phyloP scores from a whole-genome alignment of 257 asterid species.

The Scutellaria galericulata region DNA sequence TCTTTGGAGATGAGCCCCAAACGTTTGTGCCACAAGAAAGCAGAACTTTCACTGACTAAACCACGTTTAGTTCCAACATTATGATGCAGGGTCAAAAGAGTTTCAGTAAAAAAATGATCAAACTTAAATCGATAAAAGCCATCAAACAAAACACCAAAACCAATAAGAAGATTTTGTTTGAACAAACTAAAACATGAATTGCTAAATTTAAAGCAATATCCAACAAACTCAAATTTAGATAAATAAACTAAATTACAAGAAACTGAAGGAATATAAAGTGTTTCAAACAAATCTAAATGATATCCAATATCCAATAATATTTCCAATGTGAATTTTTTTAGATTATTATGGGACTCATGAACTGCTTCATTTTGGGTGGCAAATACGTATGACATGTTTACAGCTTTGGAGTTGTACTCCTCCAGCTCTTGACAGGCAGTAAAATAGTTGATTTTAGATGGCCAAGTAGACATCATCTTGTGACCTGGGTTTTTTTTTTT shows the following conservation, averaged over 20 bases:
- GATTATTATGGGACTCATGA: background rate
- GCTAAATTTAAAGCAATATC: too few relatives aligned
- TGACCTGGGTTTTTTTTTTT: slow-evolving; percentile 34
- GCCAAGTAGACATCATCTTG: slow-evolving; percentile 37
- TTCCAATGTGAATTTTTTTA: background rate
- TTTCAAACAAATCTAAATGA: too few relatives aligned
- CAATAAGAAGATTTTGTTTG: too few relatives aligned
- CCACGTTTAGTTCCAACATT: background rate
- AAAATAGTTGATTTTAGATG: slow-evolving; percentile 28
- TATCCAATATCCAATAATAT: too few relatives aligned
- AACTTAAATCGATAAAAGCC: too few relatives aligned
- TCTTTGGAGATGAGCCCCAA: slow-evolving; percentile 1
- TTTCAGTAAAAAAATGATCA: background rate
- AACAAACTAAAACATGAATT: too few relatives aligned
- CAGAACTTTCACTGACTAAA: background rate
- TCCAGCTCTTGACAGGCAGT: slow-evolving; percentile 43
- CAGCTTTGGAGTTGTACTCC: slow-evolving; percentile 42
- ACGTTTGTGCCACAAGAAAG: slow-evolving; percentile 13
- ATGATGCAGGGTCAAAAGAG: background rate
- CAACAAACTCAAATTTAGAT: too few relatives aligned
- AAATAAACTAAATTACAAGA: too few relatives aligned
- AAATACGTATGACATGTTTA: slow-evolving; percentile 7
- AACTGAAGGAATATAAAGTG: too few relatives aligned
- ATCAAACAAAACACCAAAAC: too few relatives aligned
- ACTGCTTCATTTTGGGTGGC: background rate